phyloP scores from a whole-genome alignment of 1,284 basidiomycete species.

The Irpex sp. region DNA sequence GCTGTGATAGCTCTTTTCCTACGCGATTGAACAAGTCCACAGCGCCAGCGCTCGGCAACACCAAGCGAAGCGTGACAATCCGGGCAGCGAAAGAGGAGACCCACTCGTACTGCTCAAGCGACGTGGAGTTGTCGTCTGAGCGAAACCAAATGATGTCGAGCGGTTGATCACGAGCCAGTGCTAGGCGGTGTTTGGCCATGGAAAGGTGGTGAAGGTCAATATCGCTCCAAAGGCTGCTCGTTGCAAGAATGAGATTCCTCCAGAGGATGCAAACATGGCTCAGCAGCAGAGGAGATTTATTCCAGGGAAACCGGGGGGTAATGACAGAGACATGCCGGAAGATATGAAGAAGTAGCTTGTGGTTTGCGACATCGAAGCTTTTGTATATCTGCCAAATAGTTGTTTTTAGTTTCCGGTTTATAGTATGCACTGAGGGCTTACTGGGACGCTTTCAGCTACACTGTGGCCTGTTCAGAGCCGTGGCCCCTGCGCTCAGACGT shows the following conservation, averaged over 20 bases:
- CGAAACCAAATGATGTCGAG: background rate
- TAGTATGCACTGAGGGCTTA: too few species aligned
- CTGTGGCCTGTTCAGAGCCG: too few species aligned
- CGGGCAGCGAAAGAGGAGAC: background rate
- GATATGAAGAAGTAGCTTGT: background rate
- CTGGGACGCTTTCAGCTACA: too few species aligned
- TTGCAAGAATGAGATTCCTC: background rate
- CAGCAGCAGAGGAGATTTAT: background rate
- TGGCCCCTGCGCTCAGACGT: too few species aligned
- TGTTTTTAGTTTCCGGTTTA: too few species aligned
- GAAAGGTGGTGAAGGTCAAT: background rate
- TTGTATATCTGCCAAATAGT: too few species aligned
- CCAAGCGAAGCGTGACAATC: background rate
- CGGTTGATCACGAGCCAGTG: background rate
- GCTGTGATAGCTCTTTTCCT: background rate
- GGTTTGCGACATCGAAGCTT: too few species aligned
- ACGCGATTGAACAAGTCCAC: background rate
- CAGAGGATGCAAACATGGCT: background rate
- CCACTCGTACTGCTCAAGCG: background rate
- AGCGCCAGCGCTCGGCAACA: background rate
- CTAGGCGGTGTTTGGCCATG: background rate
- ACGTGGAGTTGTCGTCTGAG: background rate
- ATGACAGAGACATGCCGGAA: background rate
- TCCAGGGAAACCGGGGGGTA: background rate
- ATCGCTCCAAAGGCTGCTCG: background rate